phyloP scores from a whole-genome alignment of 2,329 filamentous ascomycete species.

The Fusarium sacchari region DNA sequence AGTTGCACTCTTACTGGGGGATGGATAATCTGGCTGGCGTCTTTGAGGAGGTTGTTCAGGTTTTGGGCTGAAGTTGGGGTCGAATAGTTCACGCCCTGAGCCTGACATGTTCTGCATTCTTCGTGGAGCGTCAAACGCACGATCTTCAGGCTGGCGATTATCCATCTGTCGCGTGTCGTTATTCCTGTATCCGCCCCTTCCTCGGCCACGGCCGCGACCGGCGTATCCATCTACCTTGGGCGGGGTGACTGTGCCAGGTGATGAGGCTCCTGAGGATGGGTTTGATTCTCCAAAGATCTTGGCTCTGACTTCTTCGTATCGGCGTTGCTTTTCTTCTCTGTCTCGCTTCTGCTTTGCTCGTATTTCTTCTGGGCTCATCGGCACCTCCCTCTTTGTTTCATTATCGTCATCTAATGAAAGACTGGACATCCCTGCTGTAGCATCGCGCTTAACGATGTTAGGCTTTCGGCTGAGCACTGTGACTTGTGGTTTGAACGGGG shows the following conservation, averaged over 20 bases:
- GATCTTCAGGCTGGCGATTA: conserved; percentile 45
- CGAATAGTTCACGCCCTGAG: conserved; percentile 73
- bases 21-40: conserved; percentile 52
- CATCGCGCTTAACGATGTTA: conserved; percentile 67
- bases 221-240: conserved; percentile 55
- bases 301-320: conserved; percentile 88
- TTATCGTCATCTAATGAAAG: conserved; percentile 63
- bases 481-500: conserved; percentile 81
- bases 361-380: conserved; percentile 79
- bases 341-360: conserved; percentile 81
- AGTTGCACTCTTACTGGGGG: conserved; percentile 50
- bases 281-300: conserved; percentile 80
- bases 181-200: conserved; percentile 51
- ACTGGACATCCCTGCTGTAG: conserved; percentile 58
- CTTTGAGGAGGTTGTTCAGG: conserved; percentile 63
- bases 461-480: conserved; percentile 89
- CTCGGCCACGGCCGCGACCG: conserved; percentile 59
- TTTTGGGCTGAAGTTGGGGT: conserved; percentile 76
- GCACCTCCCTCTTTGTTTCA: conserved; percentile 70
- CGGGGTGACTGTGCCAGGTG: conserved; percentile 69
- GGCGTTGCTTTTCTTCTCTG: conserved; percentile 87
- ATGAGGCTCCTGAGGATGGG: conserved; percentile 67
- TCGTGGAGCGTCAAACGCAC: conserved; percentile 45
- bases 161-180: conserved; percentile 47
- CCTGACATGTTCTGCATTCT: conserved; percentile 42